Evolutionary conservation across 176 grass and related monocot species (phyloP).

Genomic region (Ampelocalamus luodianensis): DNA sequence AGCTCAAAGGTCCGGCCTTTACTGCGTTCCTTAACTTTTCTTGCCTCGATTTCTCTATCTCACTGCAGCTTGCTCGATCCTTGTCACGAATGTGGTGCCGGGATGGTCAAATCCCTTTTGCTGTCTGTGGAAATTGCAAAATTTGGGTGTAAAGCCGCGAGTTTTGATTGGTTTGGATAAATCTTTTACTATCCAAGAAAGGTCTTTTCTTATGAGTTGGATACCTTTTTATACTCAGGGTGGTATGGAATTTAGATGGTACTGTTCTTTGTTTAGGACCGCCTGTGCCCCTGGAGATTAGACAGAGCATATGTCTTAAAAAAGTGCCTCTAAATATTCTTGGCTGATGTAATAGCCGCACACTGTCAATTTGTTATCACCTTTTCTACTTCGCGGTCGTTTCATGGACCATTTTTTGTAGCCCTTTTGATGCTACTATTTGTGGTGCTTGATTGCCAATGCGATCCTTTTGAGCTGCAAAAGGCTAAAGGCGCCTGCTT

Average conservation of each 20-base stretch:
- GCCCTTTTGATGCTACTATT: slow-evolving; percentile 52
- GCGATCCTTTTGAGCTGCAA: slow-evolving; percentile 42
- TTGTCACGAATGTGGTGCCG: slow-evolving; percentile 5
- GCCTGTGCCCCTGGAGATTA: slow-evolving; percentile 50
- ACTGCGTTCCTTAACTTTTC: slow-evolving; percentile 7
- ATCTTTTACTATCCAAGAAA: slow-evolving; percentile 39
- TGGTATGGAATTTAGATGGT: slow-evolving; percentile 41
- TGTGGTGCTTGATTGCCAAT: slow-evolving; percentile 36
- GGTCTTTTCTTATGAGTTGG: slow-evolving; percentile 32
- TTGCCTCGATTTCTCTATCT: slow-evolving; percentile 4
- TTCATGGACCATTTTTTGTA: slow-evolving; percentile 43
- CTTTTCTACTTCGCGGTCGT: slow-evolving; percentile 50
- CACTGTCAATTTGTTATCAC: slow-evolving; percentile 55
- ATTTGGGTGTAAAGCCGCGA: slow-evolving; percentile 41
- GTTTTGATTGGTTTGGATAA: slow-evolving; percentile 28
- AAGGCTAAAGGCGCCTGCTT: slow-evolving; percentile 47
- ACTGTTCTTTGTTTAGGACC: slow-evolving; percentile 61
- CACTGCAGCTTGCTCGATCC: slow-evolving; percentile 32
- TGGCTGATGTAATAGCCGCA: slow-evolving; percentile 54
- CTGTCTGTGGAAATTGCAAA: slow-evolving; percentile 39
- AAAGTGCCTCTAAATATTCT: slow-evolving; percentile 73
- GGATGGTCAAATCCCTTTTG: slow-evolving; percentile 33
- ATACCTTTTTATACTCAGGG: slow-evolving; percentile 44
- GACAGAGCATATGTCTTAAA: slow-evolving; percentile 52
- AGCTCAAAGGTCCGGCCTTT: slow-evolving; percentile 85